Conservation (phyloP, 305 asterid genomes). For the Fraxinus latifolia region DNA sequence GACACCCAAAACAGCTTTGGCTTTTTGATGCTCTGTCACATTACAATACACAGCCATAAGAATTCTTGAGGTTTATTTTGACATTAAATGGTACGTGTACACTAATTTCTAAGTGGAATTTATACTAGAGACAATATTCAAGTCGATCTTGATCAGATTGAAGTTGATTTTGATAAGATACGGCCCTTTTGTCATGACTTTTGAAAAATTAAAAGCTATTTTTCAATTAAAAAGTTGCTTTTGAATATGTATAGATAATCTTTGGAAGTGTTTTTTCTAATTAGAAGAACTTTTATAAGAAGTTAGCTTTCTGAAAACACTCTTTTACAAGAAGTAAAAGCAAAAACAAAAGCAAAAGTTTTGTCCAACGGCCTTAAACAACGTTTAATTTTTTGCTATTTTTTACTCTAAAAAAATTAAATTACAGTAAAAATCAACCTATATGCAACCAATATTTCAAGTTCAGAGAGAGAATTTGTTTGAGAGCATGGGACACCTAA, state of each 20-base stretch:
- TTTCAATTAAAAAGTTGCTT: not conserved
- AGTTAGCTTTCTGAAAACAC: not conserved
- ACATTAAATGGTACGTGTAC: not conserved
- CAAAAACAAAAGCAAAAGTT: too few relatives aligned
- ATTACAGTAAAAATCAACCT: not conserved
- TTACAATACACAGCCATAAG: not conserved
- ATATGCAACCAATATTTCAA: not conserved
- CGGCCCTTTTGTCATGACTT: not conserved
- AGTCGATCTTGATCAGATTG: not conserved
- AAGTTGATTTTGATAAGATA: not conserved
- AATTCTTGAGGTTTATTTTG: not conserved
- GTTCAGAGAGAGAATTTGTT: not conserved
- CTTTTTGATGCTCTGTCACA: conserved; percentile 62
- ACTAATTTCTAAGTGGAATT: not conserved
- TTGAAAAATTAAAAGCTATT: not conserved
- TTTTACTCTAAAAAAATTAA: too few relatives aligned
- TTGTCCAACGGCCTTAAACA: not conserved
- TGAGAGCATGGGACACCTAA: not conserved
- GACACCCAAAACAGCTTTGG: conserved; percentile 89
- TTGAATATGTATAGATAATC: not conserved
- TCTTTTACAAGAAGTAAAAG: not conserved
- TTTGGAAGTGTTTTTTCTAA: not conserved
- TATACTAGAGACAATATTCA: not conserved
- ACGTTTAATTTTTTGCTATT: not conserved
- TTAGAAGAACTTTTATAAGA: not conserved